A percentile compares a stretch with the other conserved stretches of the same genome.
These are phyloP conservation scores for Plasmopara viticola DNA, from an alignment of 352 stramenopile genomes.

Conservation along the genomic window DNA sequence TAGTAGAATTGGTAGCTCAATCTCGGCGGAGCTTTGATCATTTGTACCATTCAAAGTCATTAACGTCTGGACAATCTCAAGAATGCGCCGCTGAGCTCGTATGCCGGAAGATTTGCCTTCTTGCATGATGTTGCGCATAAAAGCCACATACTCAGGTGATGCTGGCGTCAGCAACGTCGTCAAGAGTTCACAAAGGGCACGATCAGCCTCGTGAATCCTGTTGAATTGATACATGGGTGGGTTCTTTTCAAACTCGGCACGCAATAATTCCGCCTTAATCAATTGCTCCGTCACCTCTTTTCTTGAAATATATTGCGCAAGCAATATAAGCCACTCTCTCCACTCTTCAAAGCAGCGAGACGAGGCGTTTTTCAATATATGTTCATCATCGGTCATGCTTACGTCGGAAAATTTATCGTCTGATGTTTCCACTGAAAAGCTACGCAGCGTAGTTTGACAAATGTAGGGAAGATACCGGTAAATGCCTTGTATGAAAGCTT, in stretches of 20 bases:
- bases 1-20: slow-evolving; percentile 20
- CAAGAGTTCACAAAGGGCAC: slow-evolving; percentile 36
- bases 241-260: slow-evolving; percentile 29
- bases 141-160: slow-evolving; percentile 45
- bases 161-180: slow-evolving; percentile 31
- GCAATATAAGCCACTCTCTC: slow-evolving; percentile 44
- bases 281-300: slow-evolving; percentile 45
- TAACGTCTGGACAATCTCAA: slow-evolving; percentile 36
- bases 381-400: slow-evolving; percentile 3
- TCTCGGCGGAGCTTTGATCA: slow-evolving; percentile 7
- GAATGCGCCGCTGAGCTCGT: slow-evolving; percentile 25
- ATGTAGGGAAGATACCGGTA: slow-evolving; percentile 58
- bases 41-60: slow-evolving; percentile 21
- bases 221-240: slow-evolving; percentile 7
- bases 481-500: slow-evolving; percentile 30
- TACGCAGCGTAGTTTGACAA: slow-evolving; percentile 37
- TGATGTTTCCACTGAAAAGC: slow-evolving; percentile 18
- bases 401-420: slow-evolving; percentile 9
- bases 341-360: slow-evolving; percentile 30
- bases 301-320: slow-evolving; percentile 38
- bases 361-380: slow-evolving; percentile 9
- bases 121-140: slow-evolving; percentile 34
- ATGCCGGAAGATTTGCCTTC: slow-evolving; percentile 27
- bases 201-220: slow-evolving; percentile 16
- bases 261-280: slow-evolving; percentile 49